Base-by-base conservation (phyloP, 1,139 yeast genomes). In the Pichia sp. region DNA sequence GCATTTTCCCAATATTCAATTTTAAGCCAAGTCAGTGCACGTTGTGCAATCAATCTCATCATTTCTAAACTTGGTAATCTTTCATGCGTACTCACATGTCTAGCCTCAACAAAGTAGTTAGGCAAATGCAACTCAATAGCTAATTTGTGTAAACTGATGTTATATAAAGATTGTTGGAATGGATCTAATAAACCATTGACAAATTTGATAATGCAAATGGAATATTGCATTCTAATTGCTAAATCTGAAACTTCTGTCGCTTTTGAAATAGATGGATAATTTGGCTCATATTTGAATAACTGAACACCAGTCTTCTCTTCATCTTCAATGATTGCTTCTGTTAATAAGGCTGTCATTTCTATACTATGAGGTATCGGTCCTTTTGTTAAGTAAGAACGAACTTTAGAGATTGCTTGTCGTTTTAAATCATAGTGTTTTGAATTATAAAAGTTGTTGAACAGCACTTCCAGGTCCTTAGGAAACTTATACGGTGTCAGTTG, bases 71-170 rank as follows among this genome's bases (percentile, higher is more conserved):
- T 75, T 0, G 98, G 97, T 20, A 93, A 67, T 15, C 71, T 74
- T 57, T 93, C 98, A 63, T 94, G 99, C 0, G 99, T 93, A 6
- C 96, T 93, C 63, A 81, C 78, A 64, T 94, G 99, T 53, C 99
- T 72, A 35, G 90, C 62, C 61, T 94, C 99, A 0, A 94, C 99
- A 66, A 94, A 90, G 59, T 78, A 79, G 32, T 85, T 75, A 0
- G 99, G 97, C 20, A 94, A 68, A 1, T 79, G 78, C 20, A 88
- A 67, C 36, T 76, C 74, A 45, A 71, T 77, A 0, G 99, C 99
- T 30, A 93, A 67, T 7, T 76, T 73, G 54, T 85, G 85, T 58
- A 93, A 69, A 3, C 98, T 93, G 19, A 86, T 77, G 0, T 96
- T 96, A 60, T 71, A 85, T 45, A 75, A 78, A 0, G 91, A 79